Conservation (phyloP, 305 asterid genomes). For the Fraxinus ornus region DNA sequence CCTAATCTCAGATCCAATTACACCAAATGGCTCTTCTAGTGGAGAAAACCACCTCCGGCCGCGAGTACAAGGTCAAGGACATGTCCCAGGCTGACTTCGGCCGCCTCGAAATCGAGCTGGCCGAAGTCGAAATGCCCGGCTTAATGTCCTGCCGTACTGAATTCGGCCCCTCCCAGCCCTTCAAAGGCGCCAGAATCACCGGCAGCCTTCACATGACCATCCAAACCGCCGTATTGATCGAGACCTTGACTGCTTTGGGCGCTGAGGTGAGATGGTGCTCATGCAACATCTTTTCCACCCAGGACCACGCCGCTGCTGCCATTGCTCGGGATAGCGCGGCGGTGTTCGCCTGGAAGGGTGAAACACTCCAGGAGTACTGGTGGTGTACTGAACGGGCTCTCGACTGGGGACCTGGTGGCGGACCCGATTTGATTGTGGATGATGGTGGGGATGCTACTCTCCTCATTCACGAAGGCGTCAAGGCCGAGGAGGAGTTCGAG, state of each 20-base stretch:
- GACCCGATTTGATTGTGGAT: conserved; percentile 40
- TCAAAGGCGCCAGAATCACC: not conserved
- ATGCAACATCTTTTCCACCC: not conserved
- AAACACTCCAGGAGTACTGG: conserved; percentile 40
- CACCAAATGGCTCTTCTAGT: not conserved
- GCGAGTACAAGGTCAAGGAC: not conserved
- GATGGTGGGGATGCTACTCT: conserved; percentile 45
- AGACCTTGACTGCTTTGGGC: not conserved
- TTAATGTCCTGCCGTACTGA: not conserved
- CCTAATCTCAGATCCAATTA: not conserved
- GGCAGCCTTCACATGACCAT: not conserved
- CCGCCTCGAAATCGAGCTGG: not conserved
- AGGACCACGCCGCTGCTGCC: not conserved
- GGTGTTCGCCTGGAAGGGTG: not conserved
- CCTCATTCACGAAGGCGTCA: conserved; percentile 42
- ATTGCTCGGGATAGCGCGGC: not conserved
- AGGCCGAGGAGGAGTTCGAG: conserved; percentile 39
- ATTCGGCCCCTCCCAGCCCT: not conserved
- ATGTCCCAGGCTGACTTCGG: not conserved
- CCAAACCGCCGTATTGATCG: not conserved
- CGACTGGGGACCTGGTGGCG: conserved; percentile 42
- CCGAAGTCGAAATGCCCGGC: not conserved
- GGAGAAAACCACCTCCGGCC: not conserved
- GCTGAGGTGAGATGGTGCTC: conserved; percentile 1
- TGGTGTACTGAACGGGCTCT: conserved; percentile 45